Percentiles rank a stretch among this genome's conserved stretches.
These are phyloP conservation scores for Tylopilus sp. DNA, from an alignment of 768 basidiomycete genomes.

Conservation along the genomic window DNA sequence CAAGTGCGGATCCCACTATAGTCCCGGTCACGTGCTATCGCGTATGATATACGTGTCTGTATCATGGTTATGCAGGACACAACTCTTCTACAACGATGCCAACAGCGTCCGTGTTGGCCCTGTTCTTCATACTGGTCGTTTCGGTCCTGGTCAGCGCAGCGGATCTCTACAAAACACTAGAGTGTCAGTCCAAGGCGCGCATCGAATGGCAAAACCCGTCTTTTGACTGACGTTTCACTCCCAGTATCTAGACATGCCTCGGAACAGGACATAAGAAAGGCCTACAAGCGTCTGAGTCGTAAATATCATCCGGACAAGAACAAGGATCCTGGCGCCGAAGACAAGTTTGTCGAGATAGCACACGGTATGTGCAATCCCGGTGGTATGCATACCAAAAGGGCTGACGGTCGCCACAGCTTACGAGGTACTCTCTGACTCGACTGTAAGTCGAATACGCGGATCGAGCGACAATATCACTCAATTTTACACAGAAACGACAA, in stretches of 20 bases:
- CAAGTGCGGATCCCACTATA: neutral
- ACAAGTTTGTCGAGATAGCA: conserved; percentile 87
- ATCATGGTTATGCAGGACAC: neutral
- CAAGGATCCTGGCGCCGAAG: conserved; percentile 75
- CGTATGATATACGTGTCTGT: conserved; percentile 32
- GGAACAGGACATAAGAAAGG: conserved; percentile 85
- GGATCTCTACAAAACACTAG: conserved; percentile 81
- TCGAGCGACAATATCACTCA: neutral
- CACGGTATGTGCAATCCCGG: conserved; percentile 54
- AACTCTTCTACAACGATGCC: conserved; percentile 20
- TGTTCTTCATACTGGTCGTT: conserved; percentile 32
- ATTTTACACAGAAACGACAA: conserved; percentile 66
- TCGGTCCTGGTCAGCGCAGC: conserved; percentile 42
- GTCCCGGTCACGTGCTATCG: conserved; percentile 24
- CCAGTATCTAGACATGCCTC: conserved; percentile 72
- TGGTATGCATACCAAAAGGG: neutral
- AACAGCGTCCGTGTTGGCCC: conserved; percentile 23
- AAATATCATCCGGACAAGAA: conserved; percentile 97
- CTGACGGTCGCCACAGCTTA: conserved; percentile 56
- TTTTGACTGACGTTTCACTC: conserved; percentile 21
- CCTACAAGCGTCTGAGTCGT: conserved; percentile 86
- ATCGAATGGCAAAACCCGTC: conserved; percentile 13
- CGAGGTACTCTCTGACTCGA: conserved; percentile 86
- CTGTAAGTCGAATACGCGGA: conserved; percentile 43
- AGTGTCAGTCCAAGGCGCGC: conserved; percentile 56